phyloP scores from a whole-genome alignment of 164 flowering plant genomes.

The Platanus orientalis region DNA sequence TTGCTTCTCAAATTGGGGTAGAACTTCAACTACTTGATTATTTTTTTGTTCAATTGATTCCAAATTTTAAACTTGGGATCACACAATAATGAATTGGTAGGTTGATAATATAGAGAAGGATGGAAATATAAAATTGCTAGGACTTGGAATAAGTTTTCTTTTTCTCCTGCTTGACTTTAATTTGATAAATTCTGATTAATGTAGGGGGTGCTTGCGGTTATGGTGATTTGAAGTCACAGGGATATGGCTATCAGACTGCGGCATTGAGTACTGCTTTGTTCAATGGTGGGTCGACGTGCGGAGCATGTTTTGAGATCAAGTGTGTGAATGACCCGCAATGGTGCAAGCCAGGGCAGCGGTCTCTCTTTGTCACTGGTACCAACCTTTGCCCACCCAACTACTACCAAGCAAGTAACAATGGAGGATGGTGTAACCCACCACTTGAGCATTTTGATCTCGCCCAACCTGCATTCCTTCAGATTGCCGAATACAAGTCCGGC shows the following conservation, averaged over 20 bases:
- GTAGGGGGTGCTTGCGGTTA: conserved; percentile 86
- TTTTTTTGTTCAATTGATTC: too few relatives aligned
- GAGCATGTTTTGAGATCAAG: conserved; percentile 68
- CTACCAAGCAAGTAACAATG: conserved; percentile 28
- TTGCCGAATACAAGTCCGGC: conserved; percentile 59
- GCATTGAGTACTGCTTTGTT: conserved; percentile 62
- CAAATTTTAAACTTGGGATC: too few relatives aligned
- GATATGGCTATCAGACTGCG: conserved; percentile 55
- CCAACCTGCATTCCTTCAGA: conserved; percentile 44
- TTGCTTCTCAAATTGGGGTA: too few relatives aligned
- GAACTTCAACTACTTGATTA: too few relatives aligned
- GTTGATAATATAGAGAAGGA: too few relatives aligned
- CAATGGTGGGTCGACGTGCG: conserved; percentile 54
- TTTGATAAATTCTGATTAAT: background rate
- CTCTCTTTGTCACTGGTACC: conserved; percentile 58
- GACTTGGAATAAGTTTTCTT: too few relatives aligned
- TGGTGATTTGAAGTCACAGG: conserved; percentile 32
- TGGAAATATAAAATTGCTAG: too few relatives aligned
- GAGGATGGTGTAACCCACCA: conserved; percentile 83
- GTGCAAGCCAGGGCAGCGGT: conserved; percentile 56
- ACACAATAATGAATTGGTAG: too few relatives aligned
- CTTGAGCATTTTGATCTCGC: conserved; percentile 63
- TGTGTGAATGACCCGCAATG: conserved; percentile 40
- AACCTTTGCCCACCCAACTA: conserved; percentile 59
- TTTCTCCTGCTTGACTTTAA: too few relatives aligned